A percentile compares a stretch with the other conserved stretches of the same genome.
These are phyloP conservation scores for Hypholoma sublateritium DNA, from an alignment of 768 basidiomycete species.

Conservation along the genomic window DNA sequence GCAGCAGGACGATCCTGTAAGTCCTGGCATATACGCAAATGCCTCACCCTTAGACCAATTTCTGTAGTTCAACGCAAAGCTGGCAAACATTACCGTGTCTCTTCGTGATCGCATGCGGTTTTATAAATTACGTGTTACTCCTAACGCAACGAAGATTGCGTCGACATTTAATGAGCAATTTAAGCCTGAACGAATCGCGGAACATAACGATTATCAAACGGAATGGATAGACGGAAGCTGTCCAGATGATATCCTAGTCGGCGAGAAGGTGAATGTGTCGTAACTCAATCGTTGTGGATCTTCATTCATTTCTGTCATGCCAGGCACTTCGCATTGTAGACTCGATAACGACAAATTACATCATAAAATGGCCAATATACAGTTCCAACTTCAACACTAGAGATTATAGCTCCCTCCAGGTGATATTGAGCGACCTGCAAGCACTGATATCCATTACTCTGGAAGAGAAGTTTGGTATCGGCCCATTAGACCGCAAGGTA, in stretches of 20 bases:
- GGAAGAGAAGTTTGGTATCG: conserved; percentile 58
- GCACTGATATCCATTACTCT: conserved; percentile 63
- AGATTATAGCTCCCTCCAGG: conserved; percentile 72
- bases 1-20: conserved; percentile 56
- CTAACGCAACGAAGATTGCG: conserved; percentile 67
- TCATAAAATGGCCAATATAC: conserved; percentile 80
- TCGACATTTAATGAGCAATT: conserved; percentile 82
- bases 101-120: conserved; percentile 84
- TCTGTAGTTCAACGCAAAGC: conserved; percentile 70
- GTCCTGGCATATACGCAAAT: conserved; percentile 14
- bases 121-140: conserved; percentile 78
- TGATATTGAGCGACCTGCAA: conserved; percentile 77
- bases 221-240: conserved; percentile 74
- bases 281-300: neutral
- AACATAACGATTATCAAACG: conserved; percentile 78
- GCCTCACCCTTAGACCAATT: neutral
- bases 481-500: conserved; percentile 59
- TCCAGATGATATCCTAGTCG: conserved; percentile 57
- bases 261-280: conserved; percentile 56
- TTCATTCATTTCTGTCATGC: neutral
- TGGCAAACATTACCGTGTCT: conserved; percentile 68
- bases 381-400: conserved; percentile 81
- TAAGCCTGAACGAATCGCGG: conserved; percentile 81
- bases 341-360: conserved; percentile 66
- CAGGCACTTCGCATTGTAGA: conserved; percentile 73